Base-by-base conservation (phyloP, 306 rosid species). In the Glycine soja region DNA sequence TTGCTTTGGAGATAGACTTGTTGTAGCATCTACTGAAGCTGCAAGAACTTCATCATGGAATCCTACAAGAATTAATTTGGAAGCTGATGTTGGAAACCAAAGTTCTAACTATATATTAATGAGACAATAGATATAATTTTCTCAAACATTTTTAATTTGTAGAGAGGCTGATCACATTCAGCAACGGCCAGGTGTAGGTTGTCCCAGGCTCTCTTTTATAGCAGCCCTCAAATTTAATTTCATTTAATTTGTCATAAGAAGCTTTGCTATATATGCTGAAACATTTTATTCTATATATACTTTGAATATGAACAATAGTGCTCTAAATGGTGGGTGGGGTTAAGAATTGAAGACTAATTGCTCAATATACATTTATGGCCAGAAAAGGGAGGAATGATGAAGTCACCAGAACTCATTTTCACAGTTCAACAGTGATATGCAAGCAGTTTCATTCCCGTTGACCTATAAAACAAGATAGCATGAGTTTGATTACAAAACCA, bases 351-450 rank as follows among this genome's bases (percentile, higher is more conserved):
- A 52, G 76, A 34, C 70, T 63, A 63, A 63, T 34, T 63, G 85
- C 63, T 74, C 16, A 63, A 77, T 36, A 68, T 71, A 62, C 67
- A 62, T 10, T 61, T 77, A 64, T 45, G 74, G 8, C 75, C 15
- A 75, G 34, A 74, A 36, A 45, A 79, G 56, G 48, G 79, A 72
- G 80, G 72, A 65, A 85, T 66, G 64, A 43, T 77, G 76, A 81
- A 87, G 71, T 76, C 61, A 94, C 98, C 97, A 87, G 88, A 83
- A 83, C 70, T 85, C 90, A 86, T 91, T 88, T 84, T 94, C 90
- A 63, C 73, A 50, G 79, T 86, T 63, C 85, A 89, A 78, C 45
- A 92, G 83, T 77, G 93, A 94, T 34, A 92, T 12, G 42, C 85
- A 86, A 66, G 97, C 97, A 79, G 82, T 73, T 89, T 94, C 95